Percentiles rank a stretch among this genome's conserved stretches.
phyloP scores from a whole-genome alignment of 148 eudicot genomes.

The Vaccinium corymbosum region DNA sequence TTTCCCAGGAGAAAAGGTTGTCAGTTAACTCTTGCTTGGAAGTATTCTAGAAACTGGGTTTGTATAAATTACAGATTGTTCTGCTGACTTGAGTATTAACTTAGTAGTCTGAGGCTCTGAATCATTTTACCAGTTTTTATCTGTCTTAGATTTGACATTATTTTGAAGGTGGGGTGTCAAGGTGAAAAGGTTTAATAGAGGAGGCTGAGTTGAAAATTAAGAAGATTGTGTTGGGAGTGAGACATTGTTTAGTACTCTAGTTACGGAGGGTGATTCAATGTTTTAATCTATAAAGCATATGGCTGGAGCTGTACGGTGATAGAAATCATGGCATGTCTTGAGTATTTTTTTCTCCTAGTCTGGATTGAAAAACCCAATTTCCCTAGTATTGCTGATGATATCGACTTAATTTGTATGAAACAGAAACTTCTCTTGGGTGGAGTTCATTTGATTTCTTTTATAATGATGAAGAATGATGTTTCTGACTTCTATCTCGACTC shows the following conservation, averaged over 20 bases:
- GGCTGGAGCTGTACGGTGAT: not conserved
- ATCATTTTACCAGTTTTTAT: not conserved
- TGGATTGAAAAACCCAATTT: not conserved
- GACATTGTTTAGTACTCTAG: not conserved
- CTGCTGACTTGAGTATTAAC: not conserved
- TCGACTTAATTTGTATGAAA: not conserved
- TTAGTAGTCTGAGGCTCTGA: not conserved
- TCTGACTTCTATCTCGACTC: not conserved
- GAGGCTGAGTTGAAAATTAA: slow-evolving; percentile 1
- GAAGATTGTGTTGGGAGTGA: not conserved
- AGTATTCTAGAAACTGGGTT: not conserved
- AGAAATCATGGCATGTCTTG: not conserved
- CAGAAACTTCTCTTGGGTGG: not conserved
- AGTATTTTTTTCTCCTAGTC: not conserved
- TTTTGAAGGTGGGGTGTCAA: not conserved
- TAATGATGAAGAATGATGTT: not conserved
- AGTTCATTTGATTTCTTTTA: slow-evolving; percentile 5
- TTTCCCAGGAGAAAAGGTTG: not conserved
- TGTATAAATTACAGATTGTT: not conserved
- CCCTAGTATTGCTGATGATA: not conserved
- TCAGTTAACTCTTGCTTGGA: not conserved
- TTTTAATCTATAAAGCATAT: not conserved
- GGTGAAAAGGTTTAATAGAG: not conserved
- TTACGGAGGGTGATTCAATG: not conserved
- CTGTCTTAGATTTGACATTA: not conserved